Conservation (phyloP, 208 protist species). For the Acanthamoeba royreba region DNA sequence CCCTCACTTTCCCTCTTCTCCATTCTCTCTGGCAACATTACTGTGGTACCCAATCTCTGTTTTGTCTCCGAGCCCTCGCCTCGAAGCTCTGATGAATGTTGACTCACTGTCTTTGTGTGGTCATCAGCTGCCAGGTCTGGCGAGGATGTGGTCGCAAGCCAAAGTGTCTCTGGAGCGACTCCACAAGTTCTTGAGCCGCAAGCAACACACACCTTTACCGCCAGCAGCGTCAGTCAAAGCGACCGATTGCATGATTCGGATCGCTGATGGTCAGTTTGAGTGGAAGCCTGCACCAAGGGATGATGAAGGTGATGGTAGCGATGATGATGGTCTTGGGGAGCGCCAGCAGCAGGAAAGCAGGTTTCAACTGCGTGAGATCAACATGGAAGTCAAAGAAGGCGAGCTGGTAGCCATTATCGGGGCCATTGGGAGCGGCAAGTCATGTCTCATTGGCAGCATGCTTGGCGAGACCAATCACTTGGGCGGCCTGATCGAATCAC, state of each 20-base stretch:
- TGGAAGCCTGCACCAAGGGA: no score
- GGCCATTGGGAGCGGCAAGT: slow-evolving; percentile 59
- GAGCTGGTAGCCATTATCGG: slow-evolving; percentile 58
- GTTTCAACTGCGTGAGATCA: not conserved
- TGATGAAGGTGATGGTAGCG: no score
- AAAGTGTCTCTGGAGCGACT: slow-evolving; percentile 1
- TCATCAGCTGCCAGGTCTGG: not conserved
- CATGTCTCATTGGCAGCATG: not conserved
- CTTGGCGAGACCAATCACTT: not conserved
- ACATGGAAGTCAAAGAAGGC: not conserved
- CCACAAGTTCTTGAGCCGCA: not conserved
- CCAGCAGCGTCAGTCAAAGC: no score
- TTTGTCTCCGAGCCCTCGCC: no score
- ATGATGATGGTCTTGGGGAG: not conserved
- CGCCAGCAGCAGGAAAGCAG: slow-evolving; percentile 11
- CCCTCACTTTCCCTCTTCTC: not conserved
- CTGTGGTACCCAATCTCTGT: not conserved
- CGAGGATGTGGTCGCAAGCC: not conserved
- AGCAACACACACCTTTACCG: not conserved
- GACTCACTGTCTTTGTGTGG: no score
- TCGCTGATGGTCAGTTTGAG: not conserved
- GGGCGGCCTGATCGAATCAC: not conserved
- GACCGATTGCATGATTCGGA: not conserved
- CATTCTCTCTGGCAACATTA: not conserved
- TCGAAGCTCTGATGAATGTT: no score